Base-by-base conservation (phyloP, 2,329 filamentous ascomycete genomes). In the Colletotrichum tropicicola region DNA sequence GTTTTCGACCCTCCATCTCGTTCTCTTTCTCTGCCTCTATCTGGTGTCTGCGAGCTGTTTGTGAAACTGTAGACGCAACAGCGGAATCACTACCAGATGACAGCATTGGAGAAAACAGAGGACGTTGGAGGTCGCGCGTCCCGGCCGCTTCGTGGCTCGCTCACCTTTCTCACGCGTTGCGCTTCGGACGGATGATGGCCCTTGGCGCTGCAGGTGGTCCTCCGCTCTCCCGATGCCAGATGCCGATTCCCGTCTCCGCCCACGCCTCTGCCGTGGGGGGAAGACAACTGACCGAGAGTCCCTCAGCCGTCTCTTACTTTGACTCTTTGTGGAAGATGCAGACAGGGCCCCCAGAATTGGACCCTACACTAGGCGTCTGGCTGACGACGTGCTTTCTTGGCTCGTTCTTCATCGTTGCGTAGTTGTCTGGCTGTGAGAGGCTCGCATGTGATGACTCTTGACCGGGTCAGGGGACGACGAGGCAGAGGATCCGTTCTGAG, bases 161-260 rank as follows among this genome's bases (percentile, higher is more conserved):
- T n/a, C n/a, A n/a, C n/a, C n/a, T 5, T 13, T 30, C 28, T 28
- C 17, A 51, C 54, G 53, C 45, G 54, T n/a, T 63, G 59, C 53
- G 59, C 59, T 49, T 58, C 35, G 30, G 49, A 32, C 32, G n/a
- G 54, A 48, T 43, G 55, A 64, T 64, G 60, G 48, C 60, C 41
- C 48, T 60, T 64, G 60, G 56, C 48, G 48, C 43, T 51, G 56
- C 47, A 37, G 19, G 48, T 53, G 43, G 23, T 15, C 32, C 12
- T 30, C 52, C n/a, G n/a, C 25, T 19, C 45, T 13, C 35, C 52
- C 8, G 32, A 41, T 19, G 39, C 27, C 41, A 45, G 54, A 59
- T 59, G 60, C 60, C 60, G 56, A 54, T 39, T 54, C 41, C 56
- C 60, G 56, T 47, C 48, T 60, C 43, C 21, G 48, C 39, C 30